Evolutionary conservation across 164 flowering plant species (phyloP), one percentile per base, ranked within the genome.

Genomic region (Vitis riparia): DNA sequence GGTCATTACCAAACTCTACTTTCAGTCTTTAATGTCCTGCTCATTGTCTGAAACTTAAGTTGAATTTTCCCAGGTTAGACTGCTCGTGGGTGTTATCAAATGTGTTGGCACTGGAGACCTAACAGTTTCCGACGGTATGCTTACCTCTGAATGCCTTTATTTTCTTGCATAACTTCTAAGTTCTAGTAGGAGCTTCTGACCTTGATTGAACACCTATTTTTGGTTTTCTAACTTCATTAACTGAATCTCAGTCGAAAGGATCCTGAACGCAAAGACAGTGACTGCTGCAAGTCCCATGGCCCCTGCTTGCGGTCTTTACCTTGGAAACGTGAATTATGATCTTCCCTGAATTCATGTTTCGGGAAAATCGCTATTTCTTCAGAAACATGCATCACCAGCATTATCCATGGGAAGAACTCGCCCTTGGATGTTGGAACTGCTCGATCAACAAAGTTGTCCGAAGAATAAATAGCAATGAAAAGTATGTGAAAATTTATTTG

Each of bases 241-340:
- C 5, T 19, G 50, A 14, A 2, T 65, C 55, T 23, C 93, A 93
- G 99, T 91, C 68, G 83, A 88, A 83, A 78, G 90, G 68, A 93
- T 93, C 62, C 75, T 95, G 80, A 74, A 89, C 19, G 97, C 98
- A 3, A 95, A 84, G 84, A 72, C 81, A 4, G 89, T 89, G 59
- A 77, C 84, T 44, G 89, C 88, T 63, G 87, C 97, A 66, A 86
- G 85, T 75, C 94, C 97, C 23, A 93, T 91, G 99, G 99, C 98
- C 8, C 99, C 97, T 67, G 93, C 98, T 29, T 85, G 81, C 76
- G 99, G 97, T 65, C 90, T 95, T 53, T 95, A 91, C 80, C 94
- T 95, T 68, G 99, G 89, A 72, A 82, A 79, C 19, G 99, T 95
- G 59, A 88, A 85, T 64, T 95, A 93, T 67, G 91, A 91, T 53